Evolutionary conservation across 306 rosid species (phyloP), one percentile per base, ranked within the genome.

Genomic region (Quercus robur): DNA sequence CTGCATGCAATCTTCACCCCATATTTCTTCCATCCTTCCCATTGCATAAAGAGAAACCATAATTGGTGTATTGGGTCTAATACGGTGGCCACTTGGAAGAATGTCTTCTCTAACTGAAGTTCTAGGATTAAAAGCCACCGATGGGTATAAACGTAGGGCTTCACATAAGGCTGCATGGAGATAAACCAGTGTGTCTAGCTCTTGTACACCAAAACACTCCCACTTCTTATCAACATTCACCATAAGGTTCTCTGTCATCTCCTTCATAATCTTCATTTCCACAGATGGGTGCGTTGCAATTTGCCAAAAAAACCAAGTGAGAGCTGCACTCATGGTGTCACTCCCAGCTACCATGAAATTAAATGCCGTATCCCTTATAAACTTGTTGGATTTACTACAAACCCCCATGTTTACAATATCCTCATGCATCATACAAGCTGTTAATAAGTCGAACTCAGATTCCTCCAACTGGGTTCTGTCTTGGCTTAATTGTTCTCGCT

Each of bases 1-100:
- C 33, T 86, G 83, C 23, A 30, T 31, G 56, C 81, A 76, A 46
- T 86, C 87, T 11, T 69, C 44, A 4, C 87, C 89, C 85, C 87
- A 83, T 1, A 86, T 78, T 1, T 44, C 30, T 56, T 62, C 75
- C 85, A 80, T 80, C 59, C 89, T 82, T 10, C 89, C 89, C 77
- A 80, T 70, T 52, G 89, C 71, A 13, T 86, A 86, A 1, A 77
- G 14, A 2, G 68, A 68, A 41, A 82, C 1, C 19, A 80, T 38
- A n/a, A 83, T 44, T 59, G 19, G 73, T 10, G 33, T 55, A 11
- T 71, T 57, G 10, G 10, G 54, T n/a, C 23, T 58, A 3, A 83
- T 72, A 1, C 12, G 76, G 74, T 83, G 89, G n/a, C 87, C 89
- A 17, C 87, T 86, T 2, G 87, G 87, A 4, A 86, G 86, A 10